Evolutionary conservation across 2,329 filamentous ascomycete species (phyloP).

Genomic region (Claviceps sp.): DNA sequence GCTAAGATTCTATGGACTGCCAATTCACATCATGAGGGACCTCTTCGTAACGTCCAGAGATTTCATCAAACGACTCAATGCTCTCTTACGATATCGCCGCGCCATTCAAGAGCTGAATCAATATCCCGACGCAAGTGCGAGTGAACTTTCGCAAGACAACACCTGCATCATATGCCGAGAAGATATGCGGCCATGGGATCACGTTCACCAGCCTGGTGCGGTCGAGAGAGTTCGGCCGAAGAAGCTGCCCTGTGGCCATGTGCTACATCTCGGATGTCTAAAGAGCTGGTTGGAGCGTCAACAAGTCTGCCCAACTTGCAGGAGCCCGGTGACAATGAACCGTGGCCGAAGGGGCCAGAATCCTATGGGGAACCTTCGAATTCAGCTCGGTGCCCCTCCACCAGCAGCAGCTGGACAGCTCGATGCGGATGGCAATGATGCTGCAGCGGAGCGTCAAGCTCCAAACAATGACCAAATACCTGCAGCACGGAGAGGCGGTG

Average conservation of each 20-base stretch:
- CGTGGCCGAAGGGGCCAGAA: constrained; percentile 15
- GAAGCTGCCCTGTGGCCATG: constrained; percentile 92
- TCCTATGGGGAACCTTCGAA: constrained; percentile 16
- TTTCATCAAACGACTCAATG: constrained; percentile 78
- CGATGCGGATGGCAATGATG: constrained; percentile 5
- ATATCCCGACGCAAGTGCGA: constrained; percentile 79
- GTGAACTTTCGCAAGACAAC: constrained; percentile 74
- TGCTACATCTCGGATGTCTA: constrained; percentile 85
- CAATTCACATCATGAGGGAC: constrained; percentile 92
- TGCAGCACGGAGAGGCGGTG: constrained; percentile 21
- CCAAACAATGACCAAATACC: constrained; percentile 10
- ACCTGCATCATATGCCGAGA: constrained; percentile 97
- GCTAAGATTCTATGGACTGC: constrained; percentile 84
- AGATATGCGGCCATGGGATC: constrained; percentile 75
- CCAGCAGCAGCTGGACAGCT: constrained; percentile 7
- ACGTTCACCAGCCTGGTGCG: constrained; percentile 43
- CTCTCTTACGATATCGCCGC: constrained; percentile 79
- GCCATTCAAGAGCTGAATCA: constrained; percentile 90
- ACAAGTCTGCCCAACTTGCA: constrained; percentile 91
- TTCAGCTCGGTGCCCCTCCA: constrained; percentile 16
- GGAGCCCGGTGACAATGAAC: constrained; percentile 51
- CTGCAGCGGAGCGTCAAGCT: constrained; percentile 4
- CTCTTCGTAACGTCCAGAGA: constrained; percentile 88
- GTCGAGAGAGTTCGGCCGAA: constrained; percentile 82
- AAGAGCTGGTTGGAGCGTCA: constrained; percentile 96